Evolutionary conservation across 305 asterid species (phyloP), one percentile per base, ranked within the genome.

Genomic region (Solanum hybrid): DNA sequence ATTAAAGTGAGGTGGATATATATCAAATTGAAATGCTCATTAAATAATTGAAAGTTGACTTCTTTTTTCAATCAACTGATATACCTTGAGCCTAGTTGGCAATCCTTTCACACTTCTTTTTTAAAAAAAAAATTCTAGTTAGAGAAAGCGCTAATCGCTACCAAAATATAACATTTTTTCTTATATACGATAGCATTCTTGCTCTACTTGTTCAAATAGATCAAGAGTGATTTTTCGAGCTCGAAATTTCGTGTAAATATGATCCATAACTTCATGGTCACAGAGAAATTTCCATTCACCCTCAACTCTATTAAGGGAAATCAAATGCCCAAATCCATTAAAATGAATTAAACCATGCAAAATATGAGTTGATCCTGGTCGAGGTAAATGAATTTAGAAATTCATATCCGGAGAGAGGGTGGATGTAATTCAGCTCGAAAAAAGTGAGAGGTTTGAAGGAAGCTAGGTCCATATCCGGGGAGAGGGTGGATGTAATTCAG

Each of bases 301-400:
- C 91, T 95, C 98, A 42, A 96, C 91, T 69, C 99, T 99, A 90
- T 96, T 96, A 81, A 96, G 89, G 88, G 94, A 92, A 29, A 95
- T 90, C 94, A 95, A 90, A 92, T 95, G 98, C 0, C 99, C 99
- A 37, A 90, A 95, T 7, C 99, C 99, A 84, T 97, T 95, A 91
- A 97, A 94, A 78, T 97, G 99, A 85, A 95, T 95, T 93, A 96
- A 90, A 76, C 98, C 99, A 73, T 95, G 99, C 90, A 97, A 90
- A 82, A 96, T 92, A 79, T 97, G 98, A 6, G 94, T 93, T 76
- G n/a, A 56, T 56, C 10, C 10, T 6, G n/a, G 4, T 56, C 10
- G 10, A 17, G n/a, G 10, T 56, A 56, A 56, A 56, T 56, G n/a
- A 17, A 56, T 56, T 56, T 56, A 56, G 4, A 56, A 56, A 56